phyloP scores from a whole-genome alignment of 768 basidiomycete genomes.

The Phaeolepiota aurea region DNA sequence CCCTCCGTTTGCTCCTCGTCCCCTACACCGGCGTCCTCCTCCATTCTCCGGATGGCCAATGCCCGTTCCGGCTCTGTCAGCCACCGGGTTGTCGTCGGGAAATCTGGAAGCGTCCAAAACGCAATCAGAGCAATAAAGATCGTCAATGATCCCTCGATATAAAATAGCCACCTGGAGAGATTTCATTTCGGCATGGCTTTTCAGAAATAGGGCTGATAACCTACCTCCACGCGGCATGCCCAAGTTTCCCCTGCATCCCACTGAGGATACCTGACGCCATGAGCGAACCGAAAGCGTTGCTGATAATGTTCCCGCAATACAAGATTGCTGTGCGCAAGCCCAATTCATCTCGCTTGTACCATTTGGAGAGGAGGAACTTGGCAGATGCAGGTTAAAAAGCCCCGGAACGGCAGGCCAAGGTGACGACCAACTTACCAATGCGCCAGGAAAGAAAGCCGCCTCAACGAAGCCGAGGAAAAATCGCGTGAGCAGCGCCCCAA shows the following conservation, averaged over 20 bases:
- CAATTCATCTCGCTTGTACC: slow-evolving; percentile 75
- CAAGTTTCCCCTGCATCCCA: slow-evolving; percentile 69
- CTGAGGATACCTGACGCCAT: slow-evolving; percentile 75
- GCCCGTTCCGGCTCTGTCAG: slow-evolving; percentile 51
- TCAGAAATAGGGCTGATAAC: slow-evolving; percentile 7
- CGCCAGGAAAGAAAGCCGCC: slow-evolving; percentile 69
- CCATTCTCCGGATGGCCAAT: slow-evolving; percentile 54
- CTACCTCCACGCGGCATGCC: slow-evolving; percentile 72
- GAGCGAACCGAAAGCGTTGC: slow-evolving; percentile 80
- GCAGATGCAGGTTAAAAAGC: background rate
- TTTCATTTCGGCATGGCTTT: too few species aligned
- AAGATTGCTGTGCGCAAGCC: slow-evolving; percentile 67
- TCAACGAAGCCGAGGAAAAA: slow-evolving; percentile 72
- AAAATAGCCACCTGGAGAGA: slow-evolving; percentile 68
- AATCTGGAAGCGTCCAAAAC: slow-evolving; percentile 71
- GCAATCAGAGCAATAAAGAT: slow-evolving; percentile 46
- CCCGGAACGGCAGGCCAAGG: background rate
- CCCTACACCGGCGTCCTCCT: slow-evolving; percentile 45
- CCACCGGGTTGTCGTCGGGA: slow-evolving; percentile 64
- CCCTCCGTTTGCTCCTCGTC: slow-evolving; percentile 38
- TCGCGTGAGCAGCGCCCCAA: slow-evolving; percentile 59
- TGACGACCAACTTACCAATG: slow-evolving; percentile 20
- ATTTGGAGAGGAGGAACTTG: slow-evolving; percentile 58
- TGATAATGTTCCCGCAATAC: slow-evolving; percentile 70
- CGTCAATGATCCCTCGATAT: slow-evolving; percentile 60